Percentiles rank a stretch among this genome's conserved stretches.
Conservation (phyloP, 768 basidiomycete species). For the Tylopilus rubrobrunneus region DNA sequence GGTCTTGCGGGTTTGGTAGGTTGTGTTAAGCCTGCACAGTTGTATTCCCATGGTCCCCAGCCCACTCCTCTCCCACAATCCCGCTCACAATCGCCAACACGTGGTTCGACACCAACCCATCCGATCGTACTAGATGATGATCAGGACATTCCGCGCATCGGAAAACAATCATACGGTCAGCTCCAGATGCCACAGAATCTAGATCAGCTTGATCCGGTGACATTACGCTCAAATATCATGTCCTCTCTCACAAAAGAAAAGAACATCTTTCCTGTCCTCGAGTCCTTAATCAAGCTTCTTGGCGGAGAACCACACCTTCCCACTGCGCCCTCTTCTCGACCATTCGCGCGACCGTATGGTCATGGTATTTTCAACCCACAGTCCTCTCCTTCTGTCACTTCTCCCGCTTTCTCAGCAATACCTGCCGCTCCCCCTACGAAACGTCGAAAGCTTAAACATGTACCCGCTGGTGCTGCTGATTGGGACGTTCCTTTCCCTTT, state of each 20-base stretch:
- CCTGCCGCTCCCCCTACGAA: slow-evolving; percentile 37
- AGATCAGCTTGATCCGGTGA: slow-evolving; percentile 36
- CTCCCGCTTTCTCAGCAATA: background rate
- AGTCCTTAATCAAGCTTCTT: slow-evolving; percentile 57
- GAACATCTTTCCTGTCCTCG: slow-evolving; percentile 63
- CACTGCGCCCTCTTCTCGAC: slow-evolving; percentile 1
- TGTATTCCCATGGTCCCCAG: slow-evolving; percentile 10
- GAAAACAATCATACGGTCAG: background rate
- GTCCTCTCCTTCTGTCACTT: background rate
- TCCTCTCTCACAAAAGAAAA: slow-evolving; percentile 56
- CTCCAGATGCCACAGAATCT: slow-evolving; percentile 13
- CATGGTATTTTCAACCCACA: slow-evolving; percentile 4
- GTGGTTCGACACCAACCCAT: slow-evolving; percentile 54
- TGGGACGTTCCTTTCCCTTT: slow-evolving; percentile 87
- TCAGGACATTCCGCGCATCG: slow-evolving; percentile 29
- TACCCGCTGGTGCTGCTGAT: slow-evolving; percentile 76
- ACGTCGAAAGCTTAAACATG: slow-evolving; percentile 58
- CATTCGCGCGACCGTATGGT: slow-evolving; percentile 22
- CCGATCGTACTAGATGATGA: slow-evolving; percentile 73
- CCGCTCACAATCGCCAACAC: slow-evolving; percentile 31
- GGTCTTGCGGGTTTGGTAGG: slow-evolving; percentile 71
- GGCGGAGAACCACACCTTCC: slow-evolving; percentile 31
- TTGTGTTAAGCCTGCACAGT: slow-evolving; percentile 51
- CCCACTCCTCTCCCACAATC: slow-evolving; percentile 33
- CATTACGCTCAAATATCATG: slow-evolving; percentile 56